A percentile compares a stretch with the other conserved stretches of the same genome.
These are phyloP conservation scores for Yarrowia sp. DNA, from an alignment of 805 yeast species.

Conservation along the genomic window DNA sequence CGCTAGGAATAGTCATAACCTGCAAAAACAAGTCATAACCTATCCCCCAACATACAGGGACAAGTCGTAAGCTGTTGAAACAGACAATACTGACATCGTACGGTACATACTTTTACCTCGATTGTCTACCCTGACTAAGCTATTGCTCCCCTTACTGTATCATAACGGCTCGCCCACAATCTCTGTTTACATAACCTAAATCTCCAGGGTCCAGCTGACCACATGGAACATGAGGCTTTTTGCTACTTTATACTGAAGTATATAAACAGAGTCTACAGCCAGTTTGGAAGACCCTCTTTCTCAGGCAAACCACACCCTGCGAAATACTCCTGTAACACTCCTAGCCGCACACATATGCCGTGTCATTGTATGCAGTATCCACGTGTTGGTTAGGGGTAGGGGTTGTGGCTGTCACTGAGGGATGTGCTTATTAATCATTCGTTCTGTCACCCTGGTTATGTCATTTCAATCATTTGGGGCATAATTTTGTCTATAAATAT, in stretches of 20 bases:
- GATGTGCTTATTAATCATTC: no score
- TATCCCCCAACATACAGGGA: no score
- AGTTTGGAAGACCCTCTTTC: neutral
- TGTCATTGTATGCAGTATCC: constrained; percentile 27
- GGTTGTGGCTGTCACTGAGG: neutral
- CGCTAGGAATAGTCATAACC: no score
- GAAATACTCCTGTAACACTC: constrained; percentile 5
- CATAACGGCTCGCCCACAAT: neutral
- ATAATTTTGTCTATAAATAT: neutral
- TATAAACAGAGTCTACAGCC: neutral
- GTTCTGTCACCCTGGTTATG: no score
- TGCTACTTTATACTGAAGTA: neutral
- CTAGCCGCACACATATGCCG: constrained; percentile 18
- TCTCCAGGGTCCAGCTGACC: neutral
- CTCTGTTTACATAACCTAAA: constrained; percentile 1
- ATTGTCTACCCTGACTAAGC: no score
- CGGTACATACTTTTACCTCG: no score
- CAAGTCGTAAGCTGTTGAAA: no score
- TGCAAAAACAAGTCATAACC: no score
- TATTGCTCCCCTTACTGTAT: no score
- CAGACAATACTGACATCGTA: no score
- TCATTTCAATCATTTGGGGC: no score
- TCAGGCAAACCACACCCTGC: no score
- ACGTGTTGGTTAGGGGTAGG: constrained; percentile 1
- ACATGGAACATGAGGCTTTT: neutral